phyloP scores from a whole-genome alignment of 2,329 filamentous ascomycete genomes.

The Phaeoacremonium minimum region DNA sequence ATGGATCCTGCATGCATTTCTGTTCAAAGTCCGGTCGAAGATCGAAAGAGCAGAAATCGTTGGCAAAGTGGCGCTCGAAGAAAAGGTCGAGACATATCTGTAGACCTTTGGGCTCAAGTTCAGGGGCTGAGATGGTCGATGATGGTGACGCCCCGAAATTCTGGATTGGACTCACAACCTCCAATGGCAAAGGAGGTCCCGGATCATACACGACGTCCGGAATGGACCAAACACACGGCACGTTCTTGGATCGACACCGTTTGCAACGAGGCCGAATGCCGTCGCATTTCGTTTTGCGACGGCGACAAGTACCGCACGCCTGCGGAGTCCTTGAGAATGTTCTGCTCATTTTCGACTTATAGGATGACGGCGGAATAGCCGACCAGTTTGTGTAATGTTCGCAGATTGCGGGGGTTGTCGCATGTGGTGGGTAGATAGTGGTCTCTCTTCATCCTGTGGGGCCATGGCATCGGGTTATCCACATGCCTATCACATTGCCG shows the following conservation, averaged over 20 bases:
- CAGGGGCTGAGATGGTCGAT: not conserved
- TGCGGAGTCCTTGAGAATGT: slow-evolving; percentile 8
- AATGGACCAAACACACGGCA: slow-evolving; percentile 4
- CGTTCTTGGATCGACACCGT: not conserved
- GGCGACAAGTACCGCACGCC: slow-evolving; percentile 7
- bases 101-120: slow-evolving; percentile 1
- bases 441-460: not conserved
- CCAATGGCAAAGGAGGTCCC: not conserved
- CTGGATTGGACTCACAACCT: not conserved
- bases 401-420: not conserved
- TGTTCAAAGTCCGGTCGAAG: slow-evolving; percentile 14
- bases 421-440: not conserved
- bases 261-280: slow-evolving; percentile 3
- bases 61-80: slow-evolving; percentile 13
- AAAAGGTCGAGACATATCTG: slow-evolving; percentile 9
- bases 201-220: not conserved
- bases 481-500: too few species aligned
- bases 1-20: slow-evolving; percentile 7
- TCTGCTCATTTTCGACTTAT: slow-evolving; percentile 2
- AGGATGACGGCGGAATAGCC: not conserved
- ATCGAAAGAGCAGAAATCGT: slow-evolving; percentile 15
- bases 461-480: not conserved
- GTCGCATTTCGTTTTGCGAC: slow-evolving; percentile 10
- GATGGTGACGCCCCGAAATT: not conserved
- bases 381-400: not conserved